Percentiles rank a stretch among this genome's conserved stretches.
Evolutionary conservation across 2,329 filamentous ascomycete genomes (phyloP).

Genomic region (Ceratocystis eucalypticola): DNA sequence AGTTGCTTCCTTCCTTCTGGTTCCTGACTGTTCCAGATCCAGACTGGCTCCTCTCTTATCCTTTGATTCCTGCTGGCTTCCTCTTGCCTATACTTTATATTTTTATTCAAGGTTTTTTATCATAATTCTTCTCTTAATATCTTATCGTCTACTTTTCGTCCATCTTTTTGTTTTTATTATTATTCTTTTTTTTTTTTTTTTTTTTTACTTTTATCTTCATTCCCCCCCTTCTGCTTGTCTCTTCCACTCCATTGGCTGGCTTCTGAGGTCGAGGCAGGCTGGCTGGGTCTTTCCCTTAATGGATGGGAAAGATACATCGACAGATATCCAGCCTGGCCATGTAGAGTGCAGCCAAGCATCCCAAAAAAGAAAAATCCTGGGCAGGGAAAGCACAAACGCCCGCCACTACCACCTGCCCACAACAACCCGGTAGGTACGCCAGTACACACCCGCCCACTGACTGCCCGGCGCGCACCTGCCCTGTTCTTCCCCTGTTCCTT

Average conservation of each 20-base stretch:
- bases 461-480: background rate
- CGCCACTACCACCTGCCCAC: background rate
- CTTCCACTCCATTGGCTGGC: no score
- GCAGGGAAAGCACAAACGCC: constrained; percentile 1
- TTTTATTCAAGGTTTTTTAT: background rate
- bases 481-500: constrained; percentile 1
- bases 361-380: background rate
- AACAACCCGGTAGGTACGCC: background rate
- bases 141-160: background rate
- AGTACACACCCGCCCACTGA: background rate
- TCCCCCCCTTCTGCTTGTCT: no score
- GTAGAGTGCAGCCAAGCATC: background rate
- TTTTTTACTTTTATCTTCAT: no score
- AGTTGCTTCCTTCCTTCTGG: constrained; percentile 6
- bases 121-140: background rate
- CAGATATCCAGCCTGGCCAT: background rate
- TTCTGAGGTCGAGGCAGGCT: no score
- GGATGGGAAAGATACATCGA: no score
- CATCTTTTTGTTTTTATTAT: no score
- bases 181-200: no score
- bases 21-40: background rate
- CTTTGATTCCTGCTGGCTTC: background rate
- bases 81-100: background rate
- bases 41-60: background rate
- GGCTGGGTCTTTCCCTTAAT: no score